Evolutionary conservation across 768 basidiomycete genomes (phyloP), one percentile per base, ranked within the genome.

Genomic region (Wakefieldia striispora): DNA sequence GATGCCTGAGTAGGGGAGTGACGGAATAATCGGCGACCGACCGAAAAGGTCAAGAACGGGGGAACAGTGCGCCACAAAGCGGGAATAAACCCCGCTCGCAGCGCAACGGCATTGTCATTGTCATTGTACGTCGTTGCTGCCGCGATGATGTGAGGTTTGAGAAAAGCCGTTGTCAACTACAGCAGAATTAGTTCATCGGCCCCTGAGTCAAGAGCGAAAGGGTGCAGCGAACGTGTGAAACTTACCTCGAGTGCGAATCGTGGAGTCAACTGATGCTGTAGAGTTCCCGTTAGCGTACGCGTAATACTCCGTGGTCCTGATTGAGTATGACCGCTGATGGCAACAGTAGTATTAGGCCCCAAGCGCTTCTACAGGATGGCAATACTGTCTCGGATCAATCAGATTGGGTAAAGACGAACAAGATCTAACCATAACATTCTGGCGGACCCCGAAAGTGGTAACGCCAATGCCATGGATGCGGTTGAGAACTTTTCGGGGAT

Each of bases 211-310:
- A 36, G 39, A 36, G 24, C 10, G 6, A 27, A 52, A 54, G 35
- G 45, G 53, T 45, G 46, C 58, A 49, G 29, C 33, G 29, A 59
- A 50, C 50, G 60, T 53, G 55, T 43, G 52, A 44, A 51, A 40
- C 49, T 54, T 63, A 76, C 82, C 66, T 76, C 70, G n/a, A 76
- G 69, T 38, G 66, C 64, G 49, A 82, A 59, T 43, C 80, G 78
- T 13, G 88, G 86, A 24, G 88, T 88, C 60, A 81, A 82, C 58
- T 90, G 87, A 65, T 92, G 86, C 49, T 78, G 80, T 41, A 94
- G 66, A 2, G 89, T 89, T 33, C 87, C 88, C 21, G 81, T 62
- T 34, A 93, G 62, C 49, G 76, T 77, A 14, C 74, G 74, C 10
- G 67, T 58, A 19, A 57, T 63, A 38, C 34, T 54, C 43, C 51